A percentile compares a stretch with the other conserved stretches of the same genome.
These are phyloP conservation scores for Trametes villosa DNA, from an alignment of 768 basidiomycete genomes.

Conservation along the genomic window DNA sequence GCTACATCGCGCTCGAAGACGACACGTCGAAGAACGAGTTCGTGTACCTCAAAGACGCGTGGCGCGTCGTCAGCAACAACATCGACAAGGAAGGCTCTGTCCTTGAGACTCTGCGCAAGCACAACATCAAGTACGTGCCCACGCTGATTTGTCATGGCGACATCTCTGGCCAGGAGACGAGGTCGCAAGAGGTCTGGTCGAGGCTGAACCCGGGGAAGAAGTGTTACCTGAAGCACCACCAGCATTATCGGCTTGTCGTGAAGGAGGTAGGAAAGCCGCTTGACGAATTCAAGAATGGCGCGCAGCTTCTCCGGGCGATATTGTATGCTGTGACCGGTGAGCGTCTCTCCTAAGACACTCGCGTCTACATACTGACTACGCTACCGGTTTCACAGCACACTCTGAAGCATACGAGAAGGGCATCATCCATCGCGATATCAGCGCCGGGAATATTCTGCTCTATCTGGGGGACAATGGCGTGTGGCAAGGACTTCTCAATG, in stretches of 20 bases:
- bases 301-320: neutral
- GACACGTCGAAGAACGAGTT: neutral
- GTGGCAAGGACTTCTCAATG: neutral
- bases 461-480: neutral
- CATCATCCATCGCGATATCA: constrained; percentile 4
- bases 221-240: neutral
- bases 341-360: neutral
- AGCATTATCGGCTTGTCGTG: constrained; percentile 6
- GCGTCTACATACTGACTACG: neutral
- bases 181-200: neutral
- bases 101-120: neutral
- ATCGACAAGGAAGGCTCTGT: neutral
- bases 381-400: too few species aligned
- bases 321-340: neutral
- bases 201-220: neutral
- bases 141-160: constrained; percentile 7
- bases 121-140: neutral
- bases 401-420: too few species aligned
- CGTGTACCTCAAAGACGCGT: constrained; percentile 6
- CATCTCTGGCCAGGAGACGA: neutral
- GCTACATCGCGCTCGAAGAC: constrained; percentile 10
- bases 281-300: neutral
- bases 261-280: constrained; percentile 1
- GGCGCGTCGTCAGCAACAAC: neutral
- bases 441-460: constrained; percentile 10